Base-by-base conservation (phyloP, 192 early-diverging fungal genomes). In the Gigaspora rosea region DNA sequence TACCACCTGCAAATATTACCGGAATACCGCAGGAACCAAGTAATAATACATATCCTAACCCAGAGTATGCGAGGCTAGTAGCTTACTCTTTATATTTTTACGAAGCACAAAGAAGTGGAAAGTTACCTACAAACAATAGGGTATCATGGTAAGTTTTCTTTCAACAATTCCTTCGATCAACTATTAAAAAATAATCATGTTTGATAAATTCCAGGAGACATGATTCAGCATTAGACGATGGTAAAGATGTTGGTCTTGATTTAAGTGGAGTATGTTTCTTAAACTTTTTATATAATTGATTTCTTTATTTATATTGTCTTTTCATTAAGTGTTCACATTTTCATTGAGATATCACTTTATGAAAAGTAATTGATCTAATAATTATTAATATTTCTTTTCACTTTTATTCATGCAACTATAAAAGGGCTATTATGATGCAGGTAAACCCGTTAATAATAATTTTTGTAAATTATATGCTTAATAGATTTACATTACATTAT, bases 61-160 rank as follows among this genome's bases (percentile, higher is more conserved):
- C 11, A 22, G 67, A 70, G 15, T 70, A 27, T 41, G 4, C 20
- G 3, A 70, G 47, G 27, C 47, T 89, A 22, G 57, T 89, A 18
- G 82, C 83, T 66, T 80, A 86, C 46, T 83, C 84, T 7, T 52
- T 89, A 12, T 77, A 80, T 70, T 89, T 89, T 67, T 89, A 87
- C 66, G 88, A 89, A 75, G 88, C 88, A 10, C 86, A 87, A 61
- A 73, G 85, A 67, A 83, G 85, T 65, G 88, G 88, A 20, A 83
- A 81, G 9, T 73, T 89, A 2, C 80, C 86, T 35, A 35, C 79
- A 22, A 78, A 85, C 50, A 86, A 87, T 51, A 76, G 88, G 76
- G 82, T 89, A 12, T 52, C 75, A 12, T 89, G 88, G 81, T 63
- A 33, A 35, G 12, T 32, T 33, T 62, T 8, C 12, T 61, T 62